Evolutionary conservation across 257 asterid species (phyloP).

Genomic region (Rubia yunnanensis): DNA sequence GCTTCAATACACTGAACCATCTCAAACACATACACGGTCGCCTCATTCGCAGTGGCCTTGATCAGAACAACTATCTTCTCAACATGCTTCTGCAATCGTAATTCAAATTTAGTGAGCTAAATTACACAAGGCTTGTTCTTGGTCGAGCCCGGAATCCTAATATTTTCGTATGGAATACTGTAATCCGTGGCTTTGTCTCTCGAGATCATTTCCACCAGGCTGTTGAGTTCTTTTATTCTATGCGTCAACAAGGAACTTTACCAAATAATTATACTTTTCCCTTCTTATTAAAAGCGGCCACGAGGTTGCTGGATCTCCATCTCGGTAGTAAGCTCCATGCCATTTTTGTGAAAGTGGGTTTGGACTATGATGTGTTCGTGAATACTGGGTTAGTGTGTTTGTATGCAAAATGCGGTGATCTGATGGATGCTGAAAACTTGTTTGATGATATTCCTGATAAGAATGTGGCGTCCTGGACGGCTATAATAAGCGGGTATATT

Average conservation of each 20-base stretch:
- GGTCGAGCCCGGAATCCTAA: slow-evolving; percentile 24
- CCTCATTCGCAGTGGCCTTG: slow-evolving; percentile 23
- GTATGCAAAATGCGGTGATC: slow-evolving; percentile 19
- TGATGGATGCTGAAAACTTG: slow-evolving; percentile 24
- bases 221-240: slow-evolving; percentile 15
- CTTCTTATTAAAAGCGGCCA: slow-evolving; percentile 27
- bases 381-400: slow-evolving; percentile 35
- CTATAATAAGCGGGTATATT: slow-evolving; percentile 30
- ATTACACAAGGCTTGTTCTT: slow-evolving; percentile 26
- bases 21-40: slow-evolving; percentile 34
- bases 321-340: slow-evolving; percentile 24
- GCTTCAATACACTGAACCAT: slow-evolving; percentile 26
- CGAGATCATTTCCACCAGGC: slow-evolving; percentile 22
- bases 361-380: slow-evolving; percentile 28
- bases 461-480: slow-evolving; percentile 39
- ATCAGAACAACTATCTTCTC: slow-evolving; percentile 26
- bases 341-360: slow-evolving; percentile 27
- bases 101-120: slow-evolving; percentile 28
- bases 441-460: slow-evolving; percentile 34
- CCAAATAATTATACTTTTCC: slow-evolving; percentile 34
- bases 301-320: slow-evolving; percentile 17
- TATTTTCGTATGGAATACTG: slow-evolving; percentile 31
- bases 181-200: slow-evolving; percentile 31
- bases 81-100: slow-evolving; percentile 22
- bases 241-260: slow-evolving; percentile 22